A percentile compares a stretch with the other conserved stretches of the same genome.
These are phyloP conservation scores for Leishmania arabica DNA, from an alignment of 208 protist genomes.

Conservation along the genomic window DNA sequence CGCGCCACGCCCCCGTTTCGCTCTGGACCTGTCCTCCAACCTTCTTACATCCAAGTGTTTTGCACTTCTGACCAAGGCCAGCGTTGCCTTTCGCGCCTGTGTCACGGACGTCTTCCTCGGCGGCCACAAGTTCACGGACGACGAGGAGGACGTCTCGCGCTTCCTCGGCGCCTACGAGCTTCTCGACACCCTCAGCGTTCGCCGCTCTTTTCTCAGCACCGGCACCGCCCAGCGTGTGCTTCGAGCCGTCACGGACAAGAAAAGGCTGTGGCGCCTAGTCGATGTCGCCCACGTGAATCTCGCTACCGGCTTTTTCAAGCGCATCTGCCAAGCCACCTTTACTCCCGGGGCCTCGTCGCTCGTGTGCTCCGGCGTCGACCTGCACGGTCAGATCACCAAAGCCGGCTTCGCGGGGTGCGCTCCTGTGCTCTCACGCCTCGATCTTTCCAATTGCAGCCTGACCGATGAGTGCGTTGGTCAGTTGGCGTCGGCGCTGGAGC, in stretches of 20 bases:
- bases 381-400: slow-evolving; percentile 41
- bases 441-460: slow-evolving; percentile 42
- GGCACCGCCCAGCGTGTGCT: slow-evolving; percentile 35
- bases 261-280: slow-evolving; percentile 28
- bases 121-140: slow-evolving; percentile 27
- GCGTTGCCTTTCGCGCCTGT: slow-evolving; percentile 11
- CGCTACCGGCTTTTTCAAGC: slow-evolving; percentile 24
- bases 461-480: slow-evolving; percentile 43
- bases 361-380: slow-evolving; percentile 19
- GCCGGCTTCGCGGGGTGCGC: slow-evolving; percentile 25
- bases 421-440: slow-evolving; percentile 32
- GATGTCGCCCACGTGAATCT: slow-evolving; percentile 30
- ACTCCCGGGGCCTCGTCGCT: slow-evolving; percentile 18
- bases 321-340: slow-evolving; percentile 29
- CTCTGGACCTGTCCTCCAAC: slow-evolving; percentile 50
- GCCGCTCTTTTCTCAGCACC: slow-evolving; percentile 26
- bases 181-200: slow-evolving; percentile 31
- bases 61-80: slow-evolving; percentile 27
- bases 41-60: slow-evolving; percentile 37
- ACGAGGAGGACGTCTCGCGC: slow-evolving; percentile 25
- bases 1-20: slow-evolving; percentile 33
- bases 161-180: slow-evolving; percentile 35
- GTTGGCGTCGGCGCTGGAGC: slow-evolving; percentile 46
- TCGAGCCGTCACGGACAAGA: slow-evolving; percentile 39
- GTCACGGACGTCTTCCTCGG: slow-evolving; percentile 42